Percentiles rank a stretch among this genome's conserved stretches.
Conservation (phyloP, 768 basidiomycete species). For the Serpula lacrymans region DNA sequence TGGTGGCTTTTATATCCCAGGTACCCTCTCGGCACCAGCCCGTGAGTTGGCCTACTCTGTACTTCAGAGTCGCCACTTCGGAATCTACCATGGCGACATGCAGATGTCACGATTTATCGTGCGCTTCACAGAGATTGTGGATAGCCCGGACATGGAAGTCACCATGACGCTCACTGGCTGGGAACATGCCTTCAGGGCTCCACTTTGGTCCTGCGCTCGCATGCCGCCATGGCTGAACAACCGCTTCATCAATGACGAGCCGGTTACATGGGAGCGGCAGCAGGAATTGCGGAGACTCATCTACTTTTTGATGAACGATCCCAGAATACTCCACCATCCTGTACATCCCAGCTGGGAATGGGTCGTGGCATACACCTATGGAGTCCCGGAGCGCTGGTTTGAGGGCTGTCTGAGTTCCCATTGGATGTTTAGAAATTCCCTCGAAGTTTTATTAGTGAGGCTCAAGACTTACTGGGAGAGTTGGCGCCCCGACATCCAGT, state of each 20-base stretch:
- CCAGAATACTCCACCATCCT: slow-evolving; percentile 6
- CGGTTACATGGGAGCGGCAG: slow-evolving; percentile 21
- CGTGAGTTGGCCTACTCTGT: slow-evolving; percentile 19
- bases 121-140: slow-evolving; percentile 11
- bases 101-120: slow-evolving; percentile 28
- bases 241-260: slow-evolving; percentile 15
- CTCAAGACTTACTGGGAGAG: slow-evolving; percentile 22
- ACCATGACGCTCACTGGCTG: slow-evolving; percentile 22
- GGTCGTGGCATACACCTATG: slow-evolving; percentile 25
- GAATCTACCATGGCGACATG: slow-evolving; percentile 27
- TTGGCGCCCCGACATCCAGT: slow-evolving; percentile 19
- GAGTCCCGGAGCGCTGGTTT: slow-evolving; percentile 29
- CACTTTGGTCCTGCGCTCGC: slow-evolving; percentile 30
- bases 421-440: slow-evolving; percentile 20
- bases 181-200: slow-evolving; percentile 27
- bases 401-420: slow-evolving; percentile 24
- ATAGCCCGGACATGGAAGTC: slow-evolving; percentile 14
- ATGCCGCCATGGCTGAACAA: slow-evolving; percentile 24
- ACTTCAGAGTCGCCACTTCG: slow-evolving; percentile 20
- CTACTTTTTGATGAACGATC: slow-evolving; percentile 18
- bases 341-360: slow-evolving; percentile 20
- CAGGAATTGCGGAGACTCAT: slow-evolving; percentile 16
- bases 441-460: slow-evolving; percentile 20
- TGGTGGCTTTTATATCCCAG: slow-evolving; percentile 28
- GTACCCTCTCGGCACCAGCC: slow-evolving; percentile 19